Conservation (phyloP, 495 filamentous ascomycete genomes). For the Aspergillus haitiensis region DNA sequence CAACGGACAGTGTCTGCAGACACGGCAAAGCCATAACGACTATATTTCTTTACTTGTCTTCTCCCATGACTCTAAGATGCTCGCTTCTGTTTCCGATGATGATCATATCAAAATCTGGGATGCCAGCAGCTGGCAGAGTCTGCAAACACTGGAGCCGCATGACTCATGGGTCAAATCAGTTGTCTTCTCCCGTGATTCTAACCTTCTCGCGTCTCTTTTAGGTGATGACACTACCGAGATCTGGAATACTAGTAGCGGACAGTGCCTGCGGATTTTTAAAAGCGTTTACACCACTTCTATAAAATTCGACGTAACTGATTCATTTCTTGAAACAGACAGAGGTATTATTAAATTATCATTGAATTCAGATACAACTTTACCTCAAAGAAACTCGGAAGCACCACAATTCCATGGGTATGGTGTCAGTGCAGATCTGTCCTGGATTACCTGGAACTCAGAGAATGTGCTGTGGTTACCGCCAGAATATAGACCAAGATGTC, state of each 20-base stretch:
- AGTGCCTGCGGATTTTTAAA: background rate
- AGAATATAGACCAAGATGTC: background rate
- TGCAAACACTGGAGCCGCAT: background rate
- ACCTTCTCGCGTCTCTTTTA: background rate
- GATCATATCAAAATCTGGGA: constrained; percentile 25
- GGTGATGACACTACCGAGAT: too few species aligned
- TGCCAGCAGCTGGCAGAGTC: constrained; percentile 1
- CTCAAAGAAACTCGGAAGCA: background rate
- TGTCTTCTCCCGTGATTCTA: background rate
- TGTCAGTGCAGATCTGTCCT: background rate
- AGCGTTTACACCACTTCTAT: background rate
- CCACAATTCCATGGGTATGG: background rate
- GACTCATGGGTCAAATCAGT: background rate
- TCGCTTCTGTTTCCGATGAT: too few species aligned
- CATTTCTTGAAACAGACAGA: background rate
- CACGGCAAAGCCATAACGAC: too few species aligned
- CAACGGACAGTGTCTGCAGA: too few species aligned
- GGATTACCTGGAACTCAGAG: background rate
- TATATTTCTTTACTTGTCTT: too few species aligned
- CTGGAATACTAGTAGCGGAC: background rate
- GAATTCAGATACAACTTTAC: background rate
- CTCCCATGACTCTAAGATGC: too few species aligned
- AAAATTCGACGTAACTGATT: background rate
- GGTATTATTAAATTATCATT: background rate
- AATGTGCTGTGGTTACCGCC: background rate